Evolutionary conservation across 805 yeast genomes (phyloP).

Genomic region (Isabelozyma heimii): DNA sequence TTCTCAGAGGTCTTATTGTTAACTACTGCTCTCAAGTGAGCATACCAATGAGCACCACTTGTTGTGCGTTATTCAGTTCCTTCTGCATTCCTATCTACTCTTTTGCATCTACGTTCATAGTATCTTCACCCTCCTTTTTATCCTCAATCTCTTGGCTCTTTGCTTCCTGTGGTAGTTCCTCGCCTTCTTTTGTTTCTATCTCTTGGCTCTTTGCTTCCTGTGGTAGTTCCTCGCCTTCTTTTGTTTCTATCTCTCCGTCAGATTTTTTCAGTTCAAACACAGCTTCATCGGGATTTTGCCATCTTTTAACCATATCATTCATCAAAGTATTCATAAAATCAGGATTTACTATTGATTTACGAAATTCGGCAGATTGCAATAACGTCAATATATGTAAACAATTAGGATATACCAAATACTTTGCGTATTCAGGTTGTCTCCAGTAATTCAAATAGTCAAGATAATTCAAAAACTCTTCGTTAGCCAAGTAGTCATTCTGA

Average conservation of each 20-base stretch:
- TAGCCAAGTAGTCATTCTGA: conserved; percentile 73
- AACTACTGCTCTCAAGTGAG: too few relatives aligned
- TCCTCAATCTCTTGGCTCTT: neutral
- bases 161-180: neutral
- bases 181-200: neutral
- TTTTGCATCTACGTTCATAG: neutral
- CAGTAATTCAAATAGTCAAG: conserved; percentile 83
- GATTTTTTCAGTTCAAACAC: neutral
- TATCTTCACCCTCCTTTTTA: neutral
- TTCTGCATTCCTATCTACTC: neutral
- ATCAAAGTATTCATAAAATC: conserved; percentile 57
- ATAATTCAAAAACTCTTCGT: conserved; percentile 70
- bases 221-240: neutral
- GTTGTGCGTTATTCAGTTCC: neutral
- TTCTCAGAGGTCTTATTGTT: too few relatives aligned
- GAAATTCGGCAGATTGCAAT: conserved; percentile 49
- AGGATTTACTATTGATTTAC: conserved; percentile 54
- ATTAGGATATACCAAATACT: conserved; percentile 79
- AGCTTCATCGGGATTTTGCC: conserved; percentile 43
- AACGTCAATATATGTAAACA: conserved; percentile 78
- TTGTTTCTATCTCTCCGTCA: neutral
- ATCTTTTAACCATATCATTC: conserved; percentile 75
- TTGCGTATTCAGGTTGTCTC: conserved; percentile 69
- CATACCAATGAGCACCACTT: neutral
- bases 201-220: neutral